phyloP scores from a whole-genome alignment of 495 filamentous ascomycete genomes.

The Hyaloscypha hepaticicola region DNA sequence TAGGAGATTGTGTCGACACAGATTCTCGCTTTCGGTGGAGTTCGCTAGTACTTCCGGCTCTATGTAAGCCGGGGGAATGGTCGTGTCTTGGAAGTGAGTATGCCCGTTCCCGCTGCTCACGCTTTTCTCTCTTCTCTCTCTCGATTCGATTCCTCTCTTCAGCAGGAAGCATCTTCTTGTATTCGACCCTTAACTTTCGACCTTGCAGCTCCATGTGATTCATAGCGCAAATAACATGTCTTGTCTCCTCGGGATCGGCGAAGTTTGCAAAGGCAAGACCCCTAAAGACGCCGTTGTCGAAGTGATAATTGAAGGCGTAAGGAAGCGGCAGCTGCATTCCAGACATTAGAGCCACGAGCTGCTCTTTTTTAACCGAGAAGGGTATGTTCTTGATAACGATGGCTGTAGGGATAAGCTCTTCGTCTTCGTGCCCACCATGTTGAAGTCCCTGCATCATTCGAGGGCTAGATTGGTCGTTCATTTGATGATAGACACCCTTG shows the following conservation, averaged over 20 bases:
- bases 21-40: no score
- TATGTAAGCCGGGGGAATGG: no score
- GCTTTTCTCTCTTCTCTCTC: conserved; percentile 92
- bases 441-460: conserved; percentile 22
- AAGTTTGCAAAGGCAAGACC: conserved; percentile 98
- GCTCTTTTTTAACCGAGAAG: conserved; percentile 96
- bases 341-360: conserved; percentile 90
- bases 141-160: conserved; percentile 96
- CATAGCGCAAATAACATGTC: conserved; percentile 81
- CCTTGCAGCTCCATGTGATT: conserved; percentile 96
- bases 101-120: no score
- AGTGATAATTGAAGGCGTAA: conserved; percentile 99
- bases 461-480: conserved; percentile 33
- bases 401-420: conserved; percentile 93
- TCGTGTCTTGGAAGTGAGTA: no score
- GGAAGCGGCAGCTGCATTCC: conserved; percentile 86
- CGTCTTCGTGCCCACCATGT: conserved; percentile 43
- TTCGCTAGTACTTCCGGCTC: no score
- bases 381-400: conserved; percentile 99
- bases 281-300: conserved; percentile 96
- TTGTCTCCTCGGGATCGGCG: conserved; percentile 90
- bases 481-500: no score
- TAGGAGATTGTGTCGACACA: no score
- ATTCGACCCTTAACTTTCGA: conserved; percentile 90
- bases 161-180: conserved; percentile 98